A percentile compares a stretch with the other conserved stretches of the same genome.
These are phyloP conservation scores for Saussurea involucrata DNA, from an alignment of 129 eudicot species.

Conservation along the genomic window DNA sequence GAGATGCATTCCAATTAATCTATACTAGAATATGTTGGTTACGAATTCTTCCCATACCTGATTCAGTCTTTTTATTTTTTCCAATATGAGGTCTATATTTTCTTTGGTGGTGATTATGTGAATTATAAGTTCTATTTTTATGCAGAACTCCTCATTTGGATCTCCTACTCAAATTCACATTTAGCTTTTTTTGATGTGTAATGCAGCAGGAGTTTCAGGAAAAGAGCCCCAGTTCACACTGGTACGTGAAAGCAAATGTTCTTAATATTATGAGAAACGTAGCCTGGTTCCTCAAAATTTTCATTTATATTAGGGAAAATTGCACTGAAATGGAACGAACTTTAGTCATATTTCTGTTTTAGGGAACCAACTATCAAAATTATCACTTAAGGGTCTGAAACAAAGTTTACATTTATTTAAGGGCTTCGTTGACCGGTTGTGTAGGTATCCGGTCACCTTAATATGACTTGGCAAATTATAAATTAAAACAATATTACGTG, in stretches of 20 bases:
- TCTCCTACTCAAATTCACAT: not conserved
- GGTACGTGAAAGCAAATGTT: not conserved
- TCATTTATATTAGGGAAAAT: too few relatives aligned
- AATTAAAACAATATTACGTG: too few relatives aligned
- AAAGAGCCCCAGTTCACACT: not conserved
- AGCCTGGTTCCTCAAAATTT: not conserved
- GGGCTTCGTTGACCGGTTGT: too few relatives aligned
- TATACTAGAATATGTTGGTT: not conserved
- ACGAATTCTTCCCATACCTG: not conserved
- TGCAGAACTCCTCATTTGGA: not conserved
- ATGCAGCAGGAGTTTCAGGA: not conserved
- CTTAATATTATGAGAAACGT: not conserved
- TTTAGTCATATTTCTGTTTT: too few relatives aligned
- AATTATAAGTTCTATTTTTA: not conserved
- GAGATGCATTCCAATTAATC: too few relatives aligned
- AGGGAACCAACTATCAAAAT: too few relatives aligned
- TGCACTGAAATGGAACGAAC: too few relatives aligned
- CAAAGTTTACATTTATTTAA: too few relatives aligned
- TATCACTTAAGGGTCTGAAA: too few relatives aligned
- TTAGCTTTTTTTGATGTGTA: not conserved
- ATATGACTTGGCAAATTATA: too few relatives aligned
- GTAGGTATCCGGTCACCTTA: too few relatives aligned
- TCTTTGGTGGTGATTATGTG: not conserved
- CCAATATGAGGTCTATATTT: not conserved
- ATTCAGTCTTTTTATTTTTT: not conserved